Evolutionary conservation across 208 protist species (phyloP).

Genomic region (Angomonas deanei): DNA sequence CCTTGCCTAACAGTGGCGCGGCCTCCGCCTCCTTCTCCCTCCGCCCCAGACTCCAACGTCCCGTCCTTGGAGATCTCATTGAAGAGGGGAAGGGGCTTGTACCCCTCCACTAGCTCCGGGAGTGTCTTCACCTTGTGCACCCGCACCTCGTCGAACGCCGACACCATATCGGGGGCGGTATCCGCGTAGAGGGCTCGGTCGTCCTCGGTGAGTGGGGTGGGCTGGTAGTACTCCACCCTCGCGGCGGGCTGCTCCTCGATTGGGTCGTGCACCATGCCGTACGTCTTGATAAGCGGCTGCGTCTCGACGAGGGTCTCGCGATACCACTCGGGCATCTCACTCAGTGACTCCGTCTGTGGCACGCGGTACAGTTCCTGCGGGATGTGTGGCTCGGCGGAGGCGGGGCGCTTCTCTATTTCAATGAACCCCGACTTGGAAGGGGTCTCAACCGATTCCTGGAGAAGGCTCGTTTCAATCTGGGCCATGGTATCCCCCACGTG

Average conservation of each 20-base stretch:
- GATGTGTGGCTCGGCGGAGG: constrained; percentile 55
- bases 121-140: constrained; percentile 66
- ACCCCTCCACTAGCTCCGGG: constrained; percentile 76
- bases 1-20: constrained; percentile 12
- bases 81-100: constrained; percentile 81
- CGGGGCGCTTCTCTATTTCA: constrained; percentile 43
- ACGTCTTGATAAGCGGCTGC: constrained; percentile 68
- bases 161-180: constrained; percentile 46
- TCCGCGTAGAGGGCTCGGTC: constrained; percentile 65
- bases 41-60: constrained; percentile 17
- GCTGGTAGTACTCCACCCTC: constrained; percentile 57
- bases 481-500: constrained; percentile 18
- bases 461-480: constrained; percentile 13
- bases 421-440: constrained; percentile 41
- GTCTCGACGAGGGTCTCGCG: constrained; percentile 70
- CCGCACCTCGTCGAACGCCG: constrained; percentile 85
- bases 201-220: constrained; percentile 42
- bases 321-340: constrained; percentile 80
- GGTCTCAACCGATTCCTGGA: background rate
- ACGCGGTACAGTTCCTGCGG: constrained; percentile 66
- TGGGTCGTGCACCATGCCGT: constrained; percentile 77
- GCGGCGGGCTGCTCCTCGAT: constrained; percentile 35
- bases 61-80: constrained; percentile 51
- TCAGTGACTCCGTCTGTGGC: constrained; percentile 46
- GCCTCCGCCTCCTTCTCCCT: constrained; percentile 10